Base-by-base conservation (phyloP, 768 basidiomycete genomes). In the Lactarius akahatsu region DNA sequence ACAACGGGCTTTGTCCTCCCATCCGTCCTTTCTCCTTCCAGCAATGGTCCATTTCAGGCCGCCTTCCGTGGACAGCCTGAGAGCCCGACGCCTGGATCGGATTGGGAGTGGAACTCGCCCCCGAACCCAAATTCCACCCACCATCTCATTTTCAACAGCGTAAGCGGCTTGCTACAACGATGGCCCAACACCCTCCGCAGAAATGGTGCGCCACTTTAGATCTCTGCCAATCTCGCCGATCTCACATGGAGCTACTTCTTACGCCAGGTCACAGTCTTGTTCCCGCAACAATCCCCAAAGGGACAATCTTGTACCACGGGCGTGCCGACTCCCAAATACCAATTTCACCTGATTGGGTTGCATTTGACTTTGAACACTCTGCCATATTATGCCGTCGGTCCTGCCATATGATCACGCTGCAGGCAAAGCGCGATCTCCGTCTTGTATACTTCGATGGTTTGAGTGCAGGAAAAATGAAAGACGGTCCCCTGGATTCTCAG, bases 151-250 rank as follows among this genome's bases (percentile, higher is more conserved):
- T 80, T 80, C 57, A 75, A 77, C 47, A 73, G 75, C 2, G 71
- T 78, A 13, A 69, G 71, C 54, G 73, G 76, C 3, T 67, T 78
- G 6, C 72, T 80, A 15, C 79, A 80, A 54, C 74, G 76, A 26
- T 80, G 78, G 78, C 73, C 78, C 2, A 80, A 79, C 62, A 78
- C 77, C 1, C 72, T 76, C 34, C 63, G 59, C 32, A 70, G 63
- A 62, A 70, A 70, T 65, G 69, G 69, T 64, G 50, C 43, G 67
- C 26, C 41, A 4, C 20, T n/a, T 41, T 28, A 28, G 28, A 28
- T 28, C 28, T 28, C 2, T 28, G 28, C 28, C 2, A 3, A 28
- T 40, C 34, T 26, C 20, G 3, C 26, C n/a, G 9, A 50, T 64
- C 13, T 47, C 15, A 23, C 8, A 4, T 13, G 45, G 23, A 2